Percentiles rank a stretch among this genome's conserved stretches.
phyloP scores from a whole-genome alignment of 108 stramenopile species.

The Asterionellopsis glacialis region DNA sequence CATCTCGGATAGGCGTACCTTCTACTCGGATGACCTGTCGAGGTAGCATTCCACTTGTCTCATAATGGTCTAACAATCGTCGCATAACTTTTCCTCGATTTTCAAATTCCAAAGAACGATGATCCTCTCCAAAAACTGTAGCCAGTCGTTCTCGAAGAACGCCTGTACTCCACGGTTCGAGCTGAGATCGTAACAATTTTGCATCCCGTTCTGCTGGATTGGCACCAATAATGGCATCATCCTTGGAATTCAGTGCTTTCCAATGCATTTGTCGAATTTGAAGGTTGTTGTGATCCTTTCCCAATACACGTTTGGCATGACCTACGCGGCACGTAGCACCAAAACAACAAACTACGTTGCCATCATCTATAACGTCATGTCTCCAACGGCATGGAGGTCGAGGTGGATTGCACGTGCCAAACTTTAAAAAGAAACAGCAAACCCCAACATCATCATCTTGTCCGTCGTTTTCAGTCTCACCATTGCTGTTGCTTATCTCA shows the following conservation, averaged over 20 bases:
- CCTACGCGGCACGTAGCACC: slow-evolving; percentile 13
- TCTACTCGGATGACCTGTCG: background rate
- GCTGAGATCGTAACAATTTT: slow-evolving; percentile 47
- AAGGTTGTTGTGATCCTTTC: background rate
- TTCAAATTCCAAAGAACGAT: background rate
- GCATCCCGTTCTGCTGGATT: slow-evolving; percentile 41
- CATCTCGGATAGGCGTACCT: slow-evolving; percentile 2
- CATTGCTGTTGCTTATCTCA: too few species aligned
- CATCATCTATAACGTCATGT: slow-evolving; percentile 7
- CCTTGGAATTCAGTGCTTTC: background rate
- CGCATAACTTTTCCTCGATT: background rate
- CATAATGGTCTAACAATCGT: slow-evolving; percentile 1
- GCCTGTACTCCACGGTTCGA: slow-evolving; percentile 53
- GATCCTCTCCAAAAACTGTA: slow-evolving; percentile 32
- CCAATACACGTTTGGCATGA: slow-evolving; percentile 9
- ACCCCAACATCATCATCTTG: background rate
- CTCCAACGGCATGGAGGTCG: slow-evolving; percentile 11
- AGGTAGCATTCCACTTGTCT: background rate
- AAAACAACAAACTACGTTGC: slow-evolving; percentile 6
- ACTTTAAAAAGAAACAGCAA: slow-evolving; percentile 21
- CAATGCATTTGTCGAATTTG: background rate
- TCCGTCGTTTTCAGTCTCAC: too few species aligned
- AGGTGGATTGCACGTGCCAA: slow-evolving; percentile 13
- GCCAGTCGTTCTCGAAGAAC: slow-evolving; percentile 42
- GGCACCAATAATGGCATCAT: background rate